These are phyloP conservation scores for Hypocreales sp. DNA, from an alignment of 2,329 filamentous ascomycete genomes.

Conservation along the genomic window DNA sequence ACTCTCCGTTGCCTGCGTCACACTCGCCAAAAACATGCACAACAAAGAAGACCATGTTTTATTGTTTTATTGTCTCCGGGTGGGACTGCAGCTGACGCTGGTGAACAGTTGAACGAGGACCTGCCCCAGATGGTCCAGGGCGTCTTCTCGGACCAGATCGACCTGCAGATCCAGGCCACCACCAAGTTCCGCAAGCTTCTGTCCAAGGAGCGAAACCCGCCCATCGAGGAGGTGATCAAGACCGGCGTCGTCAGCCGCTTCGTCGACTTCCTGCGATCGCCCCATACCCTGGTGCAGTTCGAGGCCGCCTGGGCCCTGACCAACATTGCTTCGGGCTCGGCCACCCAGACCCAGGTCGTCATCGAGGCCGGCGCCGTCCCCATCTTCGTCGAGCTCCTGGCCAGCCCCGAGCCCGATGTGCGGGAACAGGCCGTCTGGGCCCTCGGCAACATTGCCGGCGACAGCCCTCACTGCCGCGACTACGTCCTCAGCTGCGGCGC, in stretches of 20 bases:
- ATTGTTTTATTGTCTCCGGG: too few relatives aligned
- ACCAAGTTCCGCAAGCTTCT: slow-evolving; percentile 97
- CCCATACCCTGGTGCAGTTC: slow-evolving; percentile 95
- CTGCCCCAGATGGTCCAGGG: slow-evolving; percentile 96
- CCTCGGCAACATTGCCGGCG: slow-evolving; percentile 94
- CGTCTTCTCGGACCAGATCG: slow-evolving; percentile 97
- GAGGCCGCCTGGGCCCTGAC: slow-evolving; percentile 98
- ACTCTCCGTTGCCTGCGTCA: slow-evolving; percentile 8
- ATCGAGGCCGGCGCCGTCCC: slow-evolving; percentile 96
- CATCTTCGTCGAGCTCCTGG: slow-evolving; percentile 93
- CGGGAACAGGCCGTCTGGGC: slow-evolving; percentile 98
- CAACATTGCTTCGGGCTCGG: slow-evolving; percentile 97
- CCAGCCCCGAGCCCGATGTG: slow-evolving; percentile 92
- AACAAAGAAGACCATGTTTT: too few relatives aligned
- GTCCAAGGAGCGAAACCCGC: slow-evolving; percentile 96
- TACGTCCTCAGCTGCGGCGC: slow-evolving; percentile 88
- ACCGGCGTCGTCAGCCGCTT: slow-evolving; percentile 95
- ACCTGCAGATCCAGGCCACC: slow-evolving; percentile 90
- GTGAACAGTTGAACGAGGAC: slow-evolving; percentile 94
- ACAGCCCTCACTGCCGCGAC: slow-evolving; percentile 93
- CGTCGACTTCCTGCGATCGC: slow-evolving; percentile 94
- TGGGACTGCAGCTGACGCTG: too few relatives aligned
- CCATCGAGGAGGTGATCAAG: slow-evolving; percentile 98
- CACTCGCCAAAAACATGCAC: too few relatives aligned
- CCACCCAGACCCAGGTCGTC: slow-evolving; percentile 94